phyloP scores from a whole-genome alignment of 495 filamentous ascomycete genomes.

The Emericellopsis terricola region DNA sequence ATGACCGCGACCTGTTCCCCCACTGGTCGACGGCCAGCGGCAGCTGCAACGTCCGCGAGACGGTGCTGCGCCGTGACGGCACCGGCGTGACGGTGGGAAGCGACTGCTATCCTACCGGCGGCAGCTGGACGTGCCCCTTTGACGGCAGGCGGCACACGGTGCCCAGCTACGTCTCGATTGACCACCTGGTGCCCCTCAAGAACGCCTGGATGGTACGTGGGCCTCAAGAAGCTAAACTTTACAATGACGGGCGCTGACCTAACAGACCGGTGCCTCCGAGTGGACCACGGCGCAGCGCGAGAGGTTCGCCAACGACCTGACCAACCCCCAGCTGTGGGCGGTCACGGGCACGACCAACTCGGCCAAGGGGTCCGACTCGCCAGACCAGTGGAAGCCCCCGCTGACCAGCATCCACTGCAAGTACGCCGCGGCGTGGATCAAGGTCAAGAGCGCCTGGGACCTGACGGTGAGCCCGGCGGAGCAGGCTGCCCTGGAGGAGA shows the following conservation, averaged over 20 bases:
- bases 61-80: conserved; percentile 52
- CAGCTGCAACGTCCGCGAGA: conserved; percentile 43
- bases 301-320: conserved; percentile 55
- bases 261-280: conserved; percentile 28
- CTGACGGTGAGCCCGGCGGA: conserved; percentile 41
- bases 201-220: conserved; percentile 55
- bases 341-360: conserved; percentile 62
- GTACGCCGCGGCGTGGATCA: conserved; percentile 53
- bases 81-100: conserved; percentile 28
- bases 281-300: conserved; percentile 47
- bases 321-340: conserved; percentile 49
- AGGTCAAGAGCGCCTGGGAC: conserved; percentile 44
- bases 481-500: conserved; percentile 41
- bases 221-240: too few relatives aligned
- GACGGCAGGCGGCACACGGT: conserved; percentile 52
- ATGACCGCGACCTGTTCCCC: conserved; percentile 45
- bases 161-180: conserved; percentile 51
- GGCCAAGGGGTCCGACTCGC: conserved; percentile 46
- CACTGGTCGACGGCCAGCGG: conserved; percentile 48
- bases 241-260: too few relatives aligned
- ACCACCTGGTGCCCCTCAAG: conserved; percentile 57
- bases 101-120: conserved; percentile 37
- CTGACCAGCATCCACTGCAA: conserved; percentile 51
- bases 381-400: conserved; percentile 58
- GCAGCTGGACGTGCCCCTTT: conserved; percentile 46